phyloP scores from a whole-genome alignment of 2,329 filamentous ascomycete genomes.

The Lasiodiplodia gonubiensis region DNA sequence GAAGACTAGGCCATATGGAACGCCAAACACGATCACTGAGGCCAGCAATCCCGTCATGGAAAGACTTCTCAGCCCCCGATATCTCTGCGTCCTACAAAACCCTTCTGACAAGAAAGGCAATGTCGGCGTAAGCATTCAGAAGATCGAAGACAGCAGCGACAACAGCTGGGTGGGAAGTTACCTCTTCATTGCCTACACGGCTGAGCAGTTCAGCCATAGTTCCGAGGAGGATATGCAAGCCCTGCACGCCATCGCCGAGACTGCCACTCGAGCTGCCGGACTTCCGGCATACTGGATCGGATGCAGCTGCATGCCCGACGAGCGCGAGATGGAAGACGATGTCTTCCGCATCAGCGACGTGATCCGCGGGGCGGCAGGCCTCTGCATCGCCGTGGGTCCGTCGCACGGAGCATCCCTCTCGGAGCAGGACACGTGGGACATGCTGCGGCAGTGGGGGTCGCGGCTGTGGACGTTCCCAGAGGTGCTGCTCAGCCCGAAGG shows the following conservation, averaged over 20 bases:
- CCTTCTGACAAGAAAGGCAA: background rate
- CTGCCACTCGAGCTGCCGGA: constrained; percentile 46
- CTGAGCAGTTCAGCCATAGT: constrained; percentile 46
- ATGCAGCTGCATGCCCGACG: constrained; percentile 50
- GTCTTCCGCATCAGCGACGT: constrained; percentile 56
- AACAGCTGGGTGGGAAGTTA: constrained; percentile 35
- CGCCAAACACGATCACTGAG: constrained; percentile 24
- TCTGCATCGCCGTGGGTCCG: constrained; percentile 51
- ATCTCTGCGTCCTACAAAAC: constrained; percentile 38
- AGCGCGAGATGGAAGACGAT: constrained; percentile 40
- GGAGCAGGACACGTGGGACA: constrained; percentile 36
- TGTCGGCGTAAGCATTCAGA: background rate
- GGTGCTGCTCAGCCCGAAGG: constrained; percentile 44
- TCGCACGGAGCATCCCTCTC: constrained; percentile 18
- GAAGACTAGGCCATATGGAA: background rate
- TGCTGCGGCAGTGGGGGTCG: constrained; percentile 52
- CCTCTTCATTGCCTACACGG: constrained; percentile 51
- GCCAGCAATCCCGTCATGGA: constrained; percentile 37
- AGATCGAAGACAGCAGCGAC: background rate
- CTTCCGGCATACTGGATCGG: constrained; percentile 53
- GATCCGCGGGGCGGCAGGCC: constrained; percentile 49
- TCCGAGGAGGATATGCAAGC: constrained; percentile 37
- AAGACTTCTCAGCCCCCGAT: constrained; percentile 37
- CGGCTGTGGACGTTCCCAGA: constrained; percentile 57
- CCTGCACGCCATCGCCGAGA: constrained; percentile 46